Percentiles rank a stretch among this genome's conserved stretches.
These are phyloP conservation scores for Hansenula lynferdii DNA, from an alignment of 1,139 yeast genomes.

Conservation along the genomic window DNA sequence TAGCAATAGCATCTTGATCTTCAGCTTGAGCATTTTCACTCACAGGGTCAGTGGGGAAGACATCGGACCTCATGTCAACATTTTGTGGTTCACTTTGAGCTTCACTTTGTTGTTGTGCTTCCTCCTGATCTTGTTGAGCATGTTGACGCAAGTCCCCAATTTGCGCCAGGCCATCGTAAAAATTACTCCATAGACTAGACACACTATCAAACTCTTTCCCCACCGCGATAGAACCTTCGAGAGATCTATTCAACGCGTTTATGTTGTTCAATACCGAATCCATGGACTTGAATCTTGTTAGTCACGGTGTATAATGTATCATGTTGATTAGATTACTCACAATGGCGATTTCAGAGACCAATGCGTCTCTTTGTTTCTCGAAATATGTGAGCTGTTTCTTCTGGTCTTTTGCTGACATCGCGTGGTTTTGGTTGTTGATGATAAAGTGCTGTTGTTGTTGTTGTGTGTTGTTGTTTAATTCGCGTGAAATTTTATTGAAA, in stretches of 20 bases:
- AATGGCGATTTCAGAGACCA: conserved; percentile 34
- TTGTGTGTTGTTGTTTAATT: too few relatives aligned
- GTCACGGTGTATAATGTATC: too few relatives aligned
- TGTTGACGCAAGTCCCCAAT: too few relatives aligned
- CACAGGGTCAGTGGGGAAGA: not conserved
- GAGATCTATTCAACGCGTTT: conserved; percentile 44
- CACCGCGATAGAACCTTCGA: conserved; percentile 46
- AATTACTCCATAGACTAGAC: conserved; percentile 45
- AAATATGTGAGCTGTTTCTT: conserved; percentile 27
- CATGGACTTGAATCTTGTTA: conserved; percentile 38
- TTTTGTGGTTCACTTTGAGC: too few relatives aligned
- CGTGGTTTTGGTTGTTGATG: not conserved
- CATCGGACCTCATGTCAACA: not conserved
- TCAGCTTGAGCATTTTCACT: not conserved
- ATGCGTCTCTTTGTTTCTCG: conserved; percentile 38
- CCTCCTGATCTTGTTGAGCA: too few relatives aligned
- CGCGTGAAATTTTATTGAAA: too few relatives aligned
- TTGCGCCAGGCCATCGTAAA: conserved; percentile 41
- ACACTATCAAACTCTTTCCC: conserved; percentile 52
- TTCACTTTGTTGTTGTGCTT: too few relatives aligned
- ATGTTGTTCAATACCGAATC: conserved; percentile 45
- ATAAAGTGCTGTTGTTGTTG: not conserved
- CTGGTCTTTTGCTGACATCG: too few relatives aligned
- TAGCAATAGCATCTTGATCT: not conserved
- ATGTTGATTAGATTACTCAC: conserved; percentile 1